Percentiles rank a stretch among this genome's conserved stretches.
Evolutionary conservation across 345 rosid genomes (phyloP).

Genomic region (Acer saccharum): DNA sequence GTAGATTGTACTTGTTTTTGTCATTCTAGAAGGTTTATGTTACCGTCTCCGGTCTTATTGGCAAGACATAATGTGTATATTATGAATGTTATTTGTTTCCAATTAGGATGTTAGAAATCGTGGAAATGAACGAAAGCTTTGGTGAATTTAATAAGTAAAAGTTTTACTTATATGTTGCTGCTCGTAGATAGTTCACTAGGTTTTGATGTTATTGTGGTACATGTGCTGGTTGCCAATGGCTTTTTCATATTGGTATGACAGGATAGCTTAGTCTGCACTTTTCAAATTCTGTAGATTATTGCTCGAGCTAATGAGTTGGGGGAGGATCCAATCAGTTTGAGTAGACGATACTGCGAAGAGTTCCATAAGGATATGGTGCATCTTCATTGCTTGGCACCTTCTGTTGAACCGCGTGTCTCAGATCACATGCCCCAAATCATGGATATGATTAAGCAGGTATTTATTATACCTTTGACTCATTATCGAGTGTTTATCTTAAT

Average conservation of each 20-base stretch:
- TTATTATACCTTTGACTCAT: background rate
- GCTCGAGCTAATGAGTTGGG: slow-evolving; percentile 84
- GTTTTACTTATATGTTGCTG: background rate
- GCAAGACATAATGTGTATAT: background rate
- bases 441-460: slow-evolving; percentile 85
- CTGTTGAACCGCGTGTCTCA: slow-evolving; percentile 85
- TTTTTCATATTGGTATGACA: slow-evolving; percentile 43
- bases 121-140: too few relatives aligned
- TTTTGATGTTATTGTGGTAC: slow-evolving; percentile 7
- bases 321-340: slow-evolving; percentile 89
- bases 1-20: background rate
- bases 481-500: background rate
- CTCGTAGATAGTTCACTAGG: background rate
- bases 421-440: slow-evolving; percentile 92
- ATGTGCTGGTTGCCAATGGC: slow-evolving; percentile 41
- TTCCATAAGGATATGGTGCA: slow-evolving; percentile 72
- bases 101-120: too few relatives aligned
- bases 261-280: slow-evolving; percentile 52
- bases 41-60: background rate
- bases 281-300: slow-evolving; percentile 72
- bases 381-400: slow-evolving; percentile 84
- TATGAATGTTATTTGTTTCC: background rate
- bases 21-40: background rate
- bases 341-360: slow-evolving; percentile 81
- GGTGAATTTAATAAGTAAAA: too few relatives aligned